Conservation (phyloP, 129 eudicot genomes). For the Escallonia rubra region DNA sequence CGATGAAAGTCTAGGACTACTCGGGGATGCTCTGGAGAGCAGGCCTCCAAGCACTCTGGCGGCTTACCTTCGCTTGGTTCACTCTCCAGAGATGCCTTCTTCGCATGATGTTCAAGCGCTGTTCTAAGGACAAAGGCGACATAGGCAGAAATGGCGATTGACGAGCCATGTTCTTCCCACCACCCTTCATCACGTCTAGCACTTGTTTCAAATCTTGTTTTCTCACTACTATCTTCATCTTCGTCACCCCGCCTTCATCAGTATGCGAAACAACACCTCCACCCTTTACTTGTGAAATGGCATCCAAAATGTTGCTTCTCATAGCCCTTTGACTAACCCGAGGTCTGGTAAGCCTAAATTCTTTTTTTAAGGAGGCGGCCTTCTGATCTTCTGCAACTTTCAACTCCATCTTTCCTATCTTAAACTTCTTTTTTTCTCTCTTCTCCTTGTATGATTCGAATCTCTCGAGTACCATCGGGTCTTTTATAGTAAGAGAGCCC, state of each 20-base stretch:
- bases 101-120: conserved; percentile 24
- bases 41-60: conserved; percentile 32
- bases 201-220: conserved; percentile 31
- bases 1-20: neutral
- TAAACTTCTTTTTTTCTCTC: neutral
- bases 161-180: neutral
- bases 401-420: conserved; percentile 8
- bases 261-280: conserved; percentile 11
- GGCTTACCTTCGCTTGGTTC: conserved; percentile 2
- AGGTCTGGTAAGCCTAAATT: conserved; percentile 13
- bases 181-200: conserved; percentile 17
- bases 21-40: conserved; percentile 39
- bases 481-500: neutral
- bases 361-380: conserved; percentile 3
- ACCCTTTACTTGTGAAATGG: conserved; percentile 16
- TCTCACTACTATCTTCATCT: conserved; percentile 35
- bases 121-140: conserved; percentile 19
- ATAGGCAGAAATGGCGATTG: neutral
- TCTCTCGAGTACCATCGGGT: neutral
- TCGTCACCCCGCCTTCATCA: conserved; percentile 19
- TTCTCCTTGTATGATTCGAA: neutral
- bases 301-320: conserved; percentile 15
- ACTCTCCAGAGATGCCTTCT: conserved; percentile 26
- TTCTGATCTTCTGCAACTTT: too few relatives aligned
- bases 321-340: conserved; percentile 9